Base-by-base conservation (phyloP, 768 basidiomycete species). In the Agaricus blazei region DNA sequence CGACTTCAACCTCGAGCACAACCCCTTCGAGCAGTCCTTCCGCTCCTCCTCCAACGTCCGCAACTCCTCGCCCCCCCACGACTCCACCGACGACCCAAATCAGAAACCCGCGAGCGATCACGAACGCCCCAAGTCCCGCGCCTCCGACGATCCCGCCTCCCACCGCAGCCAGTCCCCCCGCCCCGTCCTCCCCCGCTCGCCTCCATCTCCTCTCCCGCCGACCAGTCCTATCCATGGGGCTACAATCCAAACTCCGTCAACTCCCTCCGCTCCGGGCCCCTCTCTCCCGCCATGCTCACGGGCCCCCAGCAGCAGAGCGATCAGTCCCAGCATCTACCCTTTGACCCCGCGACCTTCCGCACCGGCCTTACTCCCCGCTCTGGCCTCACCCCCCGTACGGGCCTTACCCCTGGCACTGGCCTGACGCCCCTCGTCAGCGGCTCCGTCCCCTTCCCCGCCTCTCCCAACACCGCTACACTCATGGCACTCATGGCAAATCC, bases 1-100 rank as follows among this genome's bases (percentile, higher is more conserved):
- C 14, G 86, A 87, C 64, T 85, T 89, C 68, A 74, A 78, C 67
- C 79, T 89, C 36, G 93, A 96, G 65, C 89, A 88, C 0, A 96
- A 96, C 67, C 93, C 94, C 0, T 97, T 97, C 65, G 96, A 99
- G 66, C 90, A 93, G 71, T 94, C 91, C 52, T 98, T 98, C 68
- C 27, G 67, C 74, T 64, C 77, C 29, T 77, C 79, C 28, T 78
- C 80, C 23, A 82, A 83, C 58, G 72, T 82, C 58, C 75, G 78
- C 62, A 74, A 75, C 49, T 67, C 71, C 19, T 70, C 69, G 68
- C 42, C 66, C 60, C 65, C 57, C 60, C 34, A 8, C 46, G 67
- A 70, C 46, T 67, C 69, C 1, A 64, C 58, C 27, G 28, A 56
- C 41, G 58, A 63, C 50, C 57, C 28, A 62, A 63, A 66, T 48